These are phyloP conservation scores for Alternaria metachromatica DNA, from an alignment of 2,329 filamentous ascomycete genomes.

Conservation along the genomic window DNA sequence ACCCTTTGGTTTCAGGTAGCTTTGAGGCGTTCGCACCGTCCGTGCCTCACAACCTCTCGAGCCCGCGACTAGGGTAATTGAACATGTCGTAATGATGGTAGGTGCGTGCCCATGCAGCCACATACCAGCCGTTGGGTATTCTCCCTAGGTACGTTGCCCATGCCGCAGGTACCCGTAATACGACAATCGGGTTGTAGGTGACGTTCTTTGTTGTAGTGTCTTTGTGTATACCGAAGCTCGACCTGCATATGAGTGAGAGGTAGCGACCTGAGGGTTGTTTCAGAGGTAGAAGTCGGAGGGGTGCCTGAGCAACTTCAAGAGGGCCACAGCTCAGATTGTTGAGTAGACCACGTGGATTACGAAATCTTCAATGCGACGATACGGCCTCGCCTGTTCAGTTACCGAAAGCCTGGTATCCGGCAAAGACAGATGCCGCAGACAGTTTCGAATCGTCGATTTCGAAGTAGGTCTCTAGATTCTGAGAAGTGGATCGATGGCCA, in stretches of 20 bases:
- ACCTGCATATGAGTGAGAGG: background rate
- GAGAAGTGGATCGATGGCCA: conserved; percentile 3
- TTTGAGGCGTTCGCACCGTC: conserved; percentile 26
- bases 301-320: background rate
- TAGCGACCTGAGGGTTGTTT: background rate
- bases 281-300: background rate
- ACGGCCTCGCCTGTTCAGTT: conserved; percentile 13
- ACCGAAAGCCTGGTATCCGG: conserved; percentile 23
- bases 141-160: conserved; percentile 20
- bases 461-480: conserved; percentile 8
- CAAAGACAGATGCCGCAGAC: conserved; percentile 33
- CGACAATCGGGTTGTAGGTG: conserved; percentile 14
- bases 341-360: background rate
- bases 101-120: conserved; percentile 38
- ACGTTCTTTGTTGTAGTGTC: conserved; percentile 14
- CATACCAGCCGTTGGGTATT: conserved; percentile 21
- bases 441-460: conserved; percentile 19
- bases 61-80: conserved; percentile 28
- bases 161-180: conserved; percentile 24
- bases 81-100: conserved; percentile 26
- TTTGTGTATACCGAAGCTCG: conserved; percentile 4
- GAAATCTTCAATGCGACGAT: conserved; percentile 11
- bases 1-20: conserved; percentile 34
- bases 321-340: background rate
- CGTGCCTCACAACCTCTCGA: conserved; percentile 22